phyloP scores from a whole-genome alignment of 257 asterid genomes.

The Nicotiana sylvestris region DNA sequence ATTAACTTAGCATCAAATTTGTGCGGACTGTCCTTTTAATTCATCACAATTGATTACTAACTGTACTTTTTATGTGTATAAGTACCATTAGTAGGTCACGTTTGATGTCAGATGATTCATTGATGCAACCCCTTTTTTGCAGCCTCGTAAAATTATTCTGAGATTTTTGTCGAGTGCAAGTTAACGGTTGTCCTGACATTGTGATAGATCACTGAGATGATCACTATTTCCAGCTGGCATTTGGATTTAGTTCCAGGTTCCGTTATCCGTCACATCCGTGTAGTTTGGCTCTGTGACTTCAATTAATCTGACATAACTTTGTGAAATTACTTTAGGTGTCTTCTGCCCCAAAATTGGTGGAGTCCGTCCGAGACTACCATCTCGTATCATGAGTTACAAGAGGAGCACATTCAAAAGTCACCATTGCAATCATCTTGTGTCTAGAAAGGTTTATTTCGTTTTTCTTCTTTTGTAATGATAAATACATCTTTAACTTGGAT shows the following conservation, averaged over 20 bases:
- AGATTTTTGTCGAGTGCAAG: too few species aligned
- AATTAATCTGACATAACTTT: background rate
- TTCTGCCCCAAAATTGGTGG: conserved; percentile 20
- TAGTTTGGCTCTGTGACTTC: background rate
- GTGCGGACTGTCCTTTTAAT: too few species aligned
- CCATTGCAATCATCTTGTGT: conserved; percentile 6
- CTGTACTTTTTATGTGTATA: too few species aligned
- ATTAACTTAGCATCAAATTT: too few species aligned
- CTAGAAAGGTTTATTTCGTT: conserved; percentile 28
- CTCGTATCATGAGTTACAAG: conserved; percentile 14
- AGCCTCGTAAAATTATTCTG: too few species aligned
- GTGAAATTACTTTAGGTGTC: conserved; percentile 24
- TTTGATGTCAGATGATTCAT: too few species aligned
- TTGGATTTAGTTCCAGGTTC: conserved; percentile 3
- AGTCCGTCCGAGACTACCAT: conserved; percentile 16
- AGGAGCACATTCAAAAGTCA: conserved; percentile 21
- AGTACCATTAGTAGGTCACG: too few species aligned
- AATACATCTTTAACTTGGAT: background rate
- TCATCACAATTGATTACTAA: too few species aligned
- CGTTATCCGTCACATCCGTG: background rate
- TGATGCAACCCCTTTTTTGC: too few species aligned
- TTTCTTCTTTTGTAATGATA: background rate
- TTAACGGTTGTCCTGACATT: background rate
- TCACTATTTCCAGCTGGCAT: background rate
- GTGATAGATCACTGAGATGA: background rate